A percentile compares a stretch with the other conserved stretches of the same genome.
phyloP scores from a whole-genome alignment of 805 yeast genomes.

The Ogataea paraovalis region DNA sequence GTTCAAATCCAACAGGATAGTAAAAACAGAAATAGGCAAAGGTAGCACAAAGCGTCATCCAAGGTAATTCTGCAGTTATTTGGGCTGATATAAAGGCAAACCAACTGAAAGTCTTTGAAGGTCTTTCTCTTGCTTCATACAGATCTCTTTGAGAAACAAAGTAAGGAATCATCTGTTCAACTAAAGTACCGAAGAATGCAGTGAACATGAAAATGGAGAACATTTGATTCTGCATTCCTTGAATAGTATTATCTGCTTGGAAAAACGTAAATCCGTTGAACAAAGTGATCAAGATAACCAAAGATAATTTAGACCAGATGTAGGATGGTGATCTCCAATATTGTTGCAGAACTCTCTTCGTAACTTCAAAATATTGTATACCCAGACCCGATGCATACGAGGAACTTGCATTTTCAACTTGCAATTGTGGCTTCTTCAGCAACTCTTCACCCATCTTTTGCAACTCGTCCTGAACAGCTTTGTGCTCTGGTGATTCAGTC shows the following conservation, averaged over 20 bases:
- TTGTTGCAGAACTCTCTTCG: constrained; percentile 49
- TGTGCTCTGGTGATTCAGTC: constrained; percentile 59
- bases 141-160: constrained; percentile 55
- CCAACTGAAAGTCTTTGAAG: constrained; percentile 67
- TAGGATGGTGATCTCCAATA: constrained; percentile 59
- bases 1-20: constrained; percentile 63
- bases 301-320: constrained; percentile 49
- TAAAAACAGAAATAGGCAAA: constrained; percentile 55
- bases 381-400: constrained; percentile 41
- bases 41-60: constrained; percentile 55
- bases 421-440: constrained; percentile 33
- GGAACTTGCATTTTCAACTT: constrained; percentile 28
- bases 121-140: constrained; percentile 67
- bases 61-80: constrained; percentile 59
- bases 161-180: constrained; percentile 58
- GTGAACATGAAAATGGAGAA: constrained; percentile 65
- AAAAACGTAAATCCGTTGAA: constrained; percentile 66
- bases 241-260: constrained; percentile 53
- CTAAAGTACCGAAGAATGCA: constrained; percentile 47
- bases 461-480: constrained; percentile 53
- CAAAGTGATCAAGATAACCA: constrained; percentile 50
- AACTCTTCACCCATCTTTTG: constrained; percentile 53
- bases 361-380: constrained; percentile 39
- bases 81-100: constrained; percentile 55
- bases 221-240: constrained; percentile 77